A percentile compares a stretch with the other conserved stretches of the same genome.
phyloP scores from a whole-genome alignment of 2,329 filamentous ascomycete species.

The Aspergillus candidus region DNA sequence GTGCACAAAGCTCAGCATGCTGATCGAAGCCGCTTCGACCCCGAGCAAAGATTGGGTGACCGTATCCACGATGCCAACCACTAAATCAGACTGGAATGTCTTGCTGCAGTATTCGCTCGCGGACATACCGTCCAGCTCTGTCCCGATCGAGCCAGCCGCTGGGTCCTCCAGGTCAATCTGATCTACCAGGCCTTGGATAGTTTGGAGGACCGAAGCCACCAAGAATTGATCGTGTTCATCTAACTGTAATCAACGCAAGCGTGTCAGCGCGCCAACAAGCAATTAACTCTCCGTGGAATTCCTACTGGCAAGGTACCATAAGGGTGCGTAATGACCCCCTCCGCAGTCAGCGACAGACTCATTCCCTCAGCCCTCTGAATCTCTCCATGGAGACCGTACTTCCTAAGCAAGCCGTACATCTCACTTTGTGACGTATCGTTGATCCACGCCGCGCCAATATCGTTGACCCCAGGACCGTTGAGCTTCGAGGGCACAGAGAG shows the following conservation, averaged over 20 bases:
- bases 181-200: not conserved
- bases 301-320: constrained; percentile 7
- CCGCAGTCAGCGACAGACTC: constrained; percentile 21
- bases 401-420: constrained; percentile 10
- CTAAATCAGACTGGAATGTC: constrained; percentile 12
- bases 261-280: not conserved
- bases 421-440: constrained; percentile 23
- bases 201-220: not conserved
- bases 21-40: constrained; percentile 44
- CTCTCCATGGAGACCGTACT: constrained; percentile 16
- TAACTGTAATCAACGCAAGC: not conserved
- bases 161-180: constrained; percentile 5
- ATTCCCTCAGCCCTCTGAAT: constrained; percentile 25
- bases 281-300: no score
- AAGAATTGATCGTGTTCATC: not conserved
- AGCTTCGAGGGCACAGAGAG: constrained; percentile 20
- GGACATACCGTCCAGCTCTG: constrained; percentile 6
- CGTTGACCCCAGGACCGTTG: constrained; percentile 18
- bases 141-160: not conserved
- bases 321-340: constrained; percentile 5
- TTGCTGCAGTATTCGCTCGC: constrained; percentile 2
- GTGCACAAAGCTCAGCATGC: constrained; percentile 49
- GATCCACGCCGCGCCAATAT: constrained; percentile 35
- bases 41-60: constrained; percentile 43
- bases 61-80: constrained; percentile 35